phyloP scores from a whole-genome alignment of 139 green algal species.

The Chlorella vulgaris region DNA sequence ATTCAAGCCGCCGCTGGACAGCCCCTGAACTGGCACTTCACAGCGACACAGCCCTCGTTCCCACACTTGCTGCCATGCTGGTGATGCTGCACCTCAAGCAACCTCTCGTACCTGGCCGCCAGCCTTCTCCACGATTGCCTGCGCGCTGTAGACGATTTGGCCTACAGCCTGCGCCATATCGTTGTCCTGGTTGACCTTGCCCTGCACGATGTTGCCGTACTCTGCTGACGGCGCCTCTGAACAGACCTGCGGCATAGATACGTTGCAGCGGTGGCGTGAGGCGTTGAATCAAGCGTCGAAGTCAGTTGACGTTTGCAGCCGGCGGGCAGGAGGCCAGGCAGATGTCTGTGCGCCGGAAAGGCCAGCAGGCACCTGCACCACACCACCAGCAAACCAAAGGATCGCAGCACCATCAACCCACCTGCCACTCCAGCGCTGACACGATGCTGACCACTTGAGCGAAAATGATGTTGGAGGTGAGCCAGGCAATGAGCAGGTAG shows the following conservation, averaged over 20 bases:
- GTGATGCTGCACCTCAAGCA: no score
- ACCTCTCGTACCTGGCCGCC: background rate
- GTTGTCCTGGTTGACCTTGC: constrained; percentile 21
- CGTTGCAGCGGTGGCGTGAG: background rate
- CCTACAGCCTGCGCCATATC: constrained; percentile 26
- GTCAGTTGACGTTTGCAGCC: no score
- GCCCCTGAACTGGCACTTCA: no score
- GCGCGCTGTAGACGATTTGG: constrained; percentile 34
- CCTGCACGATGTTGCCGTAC: constrained; percentile 34
- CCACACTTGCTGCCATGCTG: no score
- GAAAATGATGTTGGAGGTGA: constrained; percentile 43
- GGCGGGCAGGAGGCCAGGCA: no score
- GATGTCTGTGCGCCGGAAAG: no score
- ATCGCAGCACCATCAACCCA: no score
- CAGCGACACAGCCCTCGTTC: no score
- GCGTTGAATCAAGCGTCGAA: background rate
- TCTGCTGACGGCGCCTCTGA: background rate
- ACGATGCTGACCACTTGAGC: constrained; percentile 35
- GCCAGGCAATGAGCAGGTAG: constrained; percentile 44
- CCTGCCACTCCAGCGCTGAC: constrained; percentile 31
- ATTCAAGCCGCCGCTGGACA: no score
- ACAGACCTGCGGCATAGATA: constrained; percentile 2
- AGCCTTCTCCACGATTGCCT: constrained; percentile 37
- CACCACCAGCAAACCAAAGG: no score
- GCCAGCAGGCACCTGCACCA: no score